Conservation (phyloP, 768 basidiomycete species). For the Kondoa malvinella region DNA sequence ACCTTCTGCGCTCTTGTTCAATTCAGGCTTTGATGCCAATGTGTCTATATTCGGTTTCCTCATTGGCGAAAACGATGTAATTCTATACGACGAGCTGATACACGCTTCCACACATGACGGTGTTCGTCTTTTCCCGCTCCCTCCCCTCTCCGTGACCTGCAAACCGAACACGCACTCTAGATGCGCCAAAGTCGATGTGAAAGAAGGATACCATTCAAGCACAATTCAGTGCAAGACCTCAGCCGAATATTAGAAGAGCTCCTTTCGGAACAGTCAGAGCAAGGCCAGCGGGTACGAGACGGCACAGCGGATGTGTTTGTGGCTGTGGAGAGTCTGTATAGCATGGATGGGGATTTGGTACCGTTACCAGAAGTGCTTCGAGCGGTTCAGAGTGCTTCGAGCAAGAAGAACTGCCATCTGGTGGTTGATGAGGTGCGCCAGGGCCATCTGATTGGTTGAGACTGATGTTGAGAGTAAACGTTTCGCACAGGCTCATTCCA, state of each 20-base stretch:
- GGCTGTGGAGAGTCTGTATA: constrained; percentile 75
- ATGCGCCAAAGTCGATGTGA: constrained; percentile 44
- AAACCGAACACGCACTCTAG: constrained; percentile 34
- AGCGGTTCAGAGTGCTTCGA: constrained; percentile 40
- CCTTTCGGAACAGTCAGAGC: background rate
- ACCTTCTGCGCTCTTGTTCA: constrained; percentile 50
- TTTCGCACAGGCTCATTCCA: constrained; percentile 53
- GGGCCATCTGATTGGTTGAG: background rate
- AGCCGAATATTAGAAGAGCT: constrained; percentile 33
- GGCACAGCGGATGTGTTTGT: constrained; percentile 41
- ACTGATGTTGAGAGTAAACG: background rate
- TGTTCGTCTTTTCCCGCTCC: background rate
- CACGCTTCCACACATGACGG: constrained; percentile 45
- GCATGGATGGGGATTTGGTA: constrained; percentile 87
- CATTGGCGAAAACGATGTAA: constrained; percentile 56
- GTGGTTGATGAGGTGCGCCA: constrained; percentile 50
- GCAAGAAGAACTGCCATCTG: constrained; percentile 49
- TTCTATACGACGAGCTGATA: constrained; percentile 71
- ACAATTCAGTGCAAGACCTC: constrained; percentile 47
- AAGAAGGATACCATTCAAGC: constrained; percentile 44
- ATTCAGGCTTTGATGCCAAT: constrained; percentile 40
- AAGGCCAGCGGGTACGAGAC: constrained; percentile 33
- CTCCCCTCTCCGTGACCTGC: background rate
- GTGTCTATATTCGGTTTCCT: constrained; percentile 65
- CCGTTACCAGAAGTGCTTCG: constrained; percentile 51